Evolutionary conservation across 192 early-diverging fungal species (phyloP).

Genomic region (Phlyctochytrium arcticum): DNA sequence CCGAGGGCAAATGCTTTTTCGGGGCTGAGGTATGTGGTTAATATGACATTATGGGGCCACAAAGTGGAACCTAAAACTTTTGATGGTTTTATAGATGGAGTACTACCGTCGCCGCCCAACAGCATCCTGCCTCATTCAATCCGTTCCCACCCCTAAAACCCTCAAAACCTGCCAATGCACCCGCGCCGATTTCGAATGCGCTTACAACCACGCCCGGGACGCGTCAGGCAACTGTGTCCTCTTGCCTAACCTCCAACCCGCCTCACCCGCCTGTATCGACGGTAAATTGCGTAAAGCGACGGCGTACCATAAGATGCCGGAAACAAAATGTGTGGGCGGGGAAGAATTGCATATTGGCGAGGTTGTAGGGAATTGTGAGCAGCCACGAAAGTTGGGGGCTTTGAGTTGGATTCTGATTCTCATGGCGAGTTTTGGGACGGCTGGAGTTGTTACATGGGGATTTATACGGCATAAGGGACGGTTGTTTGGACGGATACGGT

Average conservation of each 20-base stretch:
- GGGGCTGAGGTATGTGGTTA: constrained; percentile 47
- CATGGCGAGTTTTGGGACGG: constrained; percentile 27
- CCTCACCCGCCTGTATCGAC: constrained; percentile 19
- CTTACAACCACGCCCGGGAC: constrained; percentile 18
- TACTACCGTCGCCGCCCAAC: constrained; percentile 39
- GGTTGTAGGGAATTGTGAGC: constrained; percentile 16
- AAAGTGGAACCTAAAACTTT: neutral
- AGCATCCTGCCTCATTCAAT: constrained; percentile 33
- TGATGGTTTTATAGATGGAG: constrained; percentile 22
- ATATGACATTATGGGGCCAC: constrained; percentile 23
- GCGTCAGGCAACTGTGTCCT: constrained; percentile 1
- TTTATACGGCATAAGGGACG: constrained; percentile 25
- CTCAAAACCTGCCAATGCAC: constrained; percentile 41
- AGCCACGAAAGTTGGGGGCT: constrained; percentile 11
- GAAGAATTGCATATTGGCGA: constrained; percentile 7
- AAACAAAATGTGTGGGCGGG: constrained; percentile 35
- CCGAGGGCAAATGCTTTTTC: constrained; percentile 52
- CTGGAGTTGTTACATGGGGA: constrained; percentile 19
- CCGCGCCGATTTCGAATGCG: constrained; percentile 47
- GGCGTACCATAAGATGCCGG: constrained; percentile 23
- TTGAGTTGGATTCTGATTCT: constrained; percentile 29
- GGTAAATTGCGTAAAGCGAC: constrained; percentile 17
- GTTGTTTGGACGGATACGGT: constrained; percentile 35
- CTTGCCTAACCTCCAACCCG: constrained; percentile 3
- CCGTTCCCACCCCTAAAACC: constrained; percentile 12